Conservation (phyloP, 306 rosid genomes). For the Oxytropis ochrocephala region DNA sequence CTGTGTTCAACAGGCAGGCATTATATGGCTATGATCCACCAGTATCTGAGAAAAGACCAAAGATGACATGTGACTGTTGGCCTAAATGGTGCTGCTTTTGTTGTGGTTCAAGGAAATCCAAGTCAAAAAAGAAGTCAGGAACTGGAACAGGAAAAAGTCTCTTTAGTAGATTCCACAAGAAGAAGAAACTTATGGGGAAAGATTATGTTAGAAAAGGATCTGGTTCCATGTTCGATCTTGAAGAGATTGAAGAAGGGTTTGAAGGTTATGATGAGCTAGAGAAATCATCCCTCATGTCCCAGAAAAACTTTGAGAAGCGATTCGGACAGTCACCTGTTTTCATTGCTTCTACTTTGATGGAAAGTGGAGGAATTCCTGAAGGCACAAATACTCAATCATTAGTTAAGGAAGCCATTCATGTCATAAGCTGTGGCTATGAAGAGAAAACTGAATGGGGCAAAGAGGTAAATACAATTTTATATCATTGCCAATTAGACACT, state of each 20-base stretch:
- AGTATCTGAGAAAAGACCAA: conserved; percentile 42
- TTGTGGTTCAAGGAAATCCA: conserved; percentile 78
- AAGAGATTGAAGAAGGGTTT: conserved; percentile 94
- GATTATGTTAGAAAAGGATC: conserved; percentile 53
- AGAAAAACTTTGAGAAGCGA: conserved; percentile 81
- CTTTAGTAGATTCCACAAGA: conserved; percentile 63
- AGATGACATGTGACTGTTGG: conserved; percentile 52
- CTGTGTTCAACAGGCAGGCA: conserved; percentile 47
- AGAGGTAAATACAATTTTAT: conserved; percentile 47
- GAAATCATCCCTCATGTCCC: conserved; percentile 97
- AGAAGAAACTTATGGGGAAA: conserved; percentile 89
- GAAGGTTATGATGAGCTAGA: conserved; percentile 99
- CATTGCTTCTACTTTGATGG: conserved; percentile 91
- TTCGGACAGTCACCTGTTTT: conserved; percentile 86
- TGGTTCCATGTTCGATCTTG: conserved; percentile 77
- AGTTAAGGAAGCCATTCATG: conserved; percentile 96
- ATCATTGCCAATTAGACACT: too few species aligned
- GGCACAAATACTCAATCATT: conserved; percentile 55
- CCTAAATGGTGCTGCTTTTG: conserved; percentile 76
- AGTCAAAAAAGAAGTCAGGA: conserved; percentile 68
- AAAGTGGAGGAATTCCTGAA: conserved; percentile 88
- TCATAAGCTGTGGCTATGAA: conserved; percentile 86
- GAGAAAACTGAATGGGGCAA: conserved; percentile 97
- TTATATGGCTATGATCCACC: conserved; percentile 47
- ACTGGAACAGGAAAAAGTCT: conserved; percentile 34